These are phyloP conservation scores for Strigomonas culicis DNA, from an alignment of 208 protist genomes.

Conservation along the genomic window DNA sequence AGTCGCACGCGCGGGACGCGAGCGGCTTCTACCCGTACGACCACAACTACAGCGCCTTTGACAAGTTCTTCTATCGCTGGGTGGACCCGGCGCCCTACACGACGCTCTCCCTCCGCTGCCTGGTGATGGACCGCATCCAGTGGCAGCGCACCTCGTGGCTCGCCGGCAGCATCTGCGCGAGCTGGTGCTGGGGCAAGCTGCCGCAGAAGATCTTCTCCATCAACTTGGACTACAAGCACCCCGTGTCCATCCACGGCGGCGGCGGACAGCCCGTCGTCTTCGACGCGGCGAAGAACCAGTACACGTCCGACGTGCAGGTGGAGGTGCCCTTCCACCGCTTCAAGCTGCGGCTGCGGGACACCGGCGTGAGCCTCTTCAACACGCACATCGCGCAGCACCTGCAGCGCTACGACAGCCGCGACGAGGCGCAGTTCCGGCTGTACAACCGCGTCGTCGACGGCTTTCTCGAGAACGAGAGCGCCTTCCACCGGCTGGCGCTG, in stretches of 20 bases:
- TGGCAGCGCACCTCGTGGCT: constrained; percentile 85
- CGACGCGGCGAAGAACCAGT: constrained; percentile 30
- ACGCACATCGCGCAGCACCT: too few species aligned
- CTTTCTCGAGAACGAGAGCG: constrained; percentile 84
- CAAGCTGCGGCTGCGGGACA: constrained; percentile 54
- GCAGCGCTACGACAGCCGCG: background rate
- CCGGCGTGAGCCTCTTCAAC: constrained; percentile 53
- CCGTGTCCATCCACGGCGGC: constrained; percentile 46
- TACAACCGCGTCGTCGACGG: constrained; percentile 41
- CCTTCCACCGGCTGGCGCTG: constrained; percentile 62
- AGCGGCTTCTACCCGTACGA: background rate
- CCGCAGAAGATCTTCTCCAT: constrained; percentile 76
- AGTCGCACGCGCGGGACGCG: background rate
- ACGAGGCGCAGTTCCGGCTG: background rate
- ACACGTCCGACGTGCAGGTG: constrained; percentile 47
- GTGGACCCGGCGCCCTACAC: constrained; percentile 76
- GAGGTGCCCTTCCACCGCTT: constrained; percentile 59
- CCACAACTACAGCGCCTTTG: background rate
- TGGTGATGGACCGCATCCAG: constrained; percentile 77
- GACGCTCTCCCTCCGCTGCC: constrained; percentile 64
- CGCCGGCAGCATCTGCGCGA: constrained; percentile 61
- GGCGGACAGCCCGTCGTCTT: constrained; percentile 29
- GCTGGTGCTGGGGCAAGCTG: constrained; percentile 70
- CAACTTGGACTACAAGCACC: constrained; percentile 65
- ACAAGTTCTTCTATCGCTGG: background rate